phyloP scores from a whole-genome alignment of 129 eudicot species.

The Solidago caesia region DNA sequence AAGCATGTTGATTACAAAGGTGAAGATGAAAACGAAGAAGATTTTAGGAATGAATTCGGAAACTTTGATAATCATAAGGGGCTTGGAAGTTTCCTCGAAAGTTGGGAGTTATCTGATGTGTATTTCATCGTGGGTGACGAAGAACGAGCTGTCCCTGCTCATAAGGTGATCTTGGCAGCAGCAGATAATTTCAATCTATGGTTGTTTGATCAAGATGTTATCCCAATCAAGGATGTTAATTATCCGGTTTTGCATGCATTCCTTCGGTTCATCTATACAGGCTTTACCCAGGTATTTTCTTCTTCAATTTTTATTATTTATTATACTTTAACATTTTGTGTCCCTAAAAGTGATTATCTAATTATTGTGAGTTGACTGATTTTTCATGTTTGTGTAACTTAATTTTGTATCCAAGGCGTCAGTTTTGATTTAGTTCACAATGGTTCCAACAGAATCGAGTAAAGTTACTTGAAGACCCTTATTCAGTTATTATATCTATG shows the following conservation, averaged over 20 bases:
- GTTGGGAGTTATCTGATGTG: constrained; percentile 87
- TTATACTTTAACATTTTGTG: not conserved
- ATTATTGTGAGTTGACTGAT: not conserved
- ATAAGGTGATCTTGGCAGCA: constrained; percentile 78
- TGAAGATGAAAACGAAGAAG: constrained; percentile 65
- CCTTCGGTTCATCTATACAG: constrained; percentile 76
- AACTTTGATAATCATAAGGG: constrained; percentile 61
- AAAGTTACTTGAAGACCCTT: not conserved
- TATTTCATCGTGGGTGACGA: constrained; percentile 71
- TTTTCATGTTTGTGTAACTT: too few relatives aligned
- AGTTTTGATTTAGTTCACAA: not conserved
- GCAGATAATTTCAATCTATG: constrained; percentile 54
- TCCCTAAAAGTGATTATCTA: constrained; percentile 1
- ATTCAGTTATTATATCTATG: too few relatives aligned
- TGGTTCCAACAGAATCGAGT: not conserved
- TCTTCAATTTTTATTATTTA: not conserved
- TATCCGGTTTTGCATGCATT: constrained; percentile 67
- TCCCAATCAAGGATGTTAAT: constrained; percentile 54
- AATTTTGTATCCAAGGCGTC: not conserved
- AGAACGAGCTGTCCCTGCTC: constrained; percentile 81
- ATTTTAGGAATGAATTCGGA: constrained; percentile 48
- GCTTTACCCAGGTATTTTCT: constrained; percentile 66
- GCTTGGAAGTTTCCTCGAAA: constrained; percentile 76
- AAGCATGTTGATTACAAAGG: constrained; percentile 73
- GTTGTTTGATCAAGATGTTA: constrained; percentile 49